phyloP scores from a whole-genome alignment of 495 filamentous ascomycete species.

The Cudoniella acicularis region DNA sequence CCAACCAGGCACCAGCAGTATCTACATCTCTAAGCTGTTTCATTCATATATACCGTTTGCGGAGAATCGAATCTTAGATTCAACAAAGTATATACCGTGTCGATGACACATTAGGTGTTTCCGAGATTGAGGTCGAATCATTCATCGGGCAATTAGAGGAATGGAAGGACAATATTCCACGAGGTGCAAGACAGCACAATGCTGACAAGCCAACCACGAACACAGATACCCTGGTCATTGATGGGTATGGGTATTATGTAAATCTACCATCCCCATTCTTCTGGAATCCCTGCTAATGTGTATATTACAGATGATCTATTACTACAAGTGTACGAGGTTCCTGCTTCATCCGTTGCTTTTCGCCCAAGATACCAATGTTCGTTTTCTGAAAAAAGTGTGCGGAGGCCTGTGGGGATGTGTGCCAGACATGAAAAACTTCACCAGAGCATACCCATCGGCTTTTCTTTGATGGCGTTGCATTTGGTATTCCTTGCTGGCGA shows the following conservation, averaged over 20 bases:
- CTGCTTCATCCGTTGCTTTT: slow-evolving; percentile 7
- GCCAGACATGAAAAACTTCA: slow-evolving; percentile 23
- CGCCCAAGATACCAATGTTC: background rate
- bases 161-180: slow-evolving; percentile 1
- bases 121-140: background rate
- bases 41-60: slow-evolving; percentile 1
- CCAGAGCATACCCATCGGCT: slow-evolving; percentile 16
- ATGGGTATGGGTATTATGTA: slow-evolving; percentile 11
- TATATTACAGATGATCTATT: slow-evolving; percentile 4
- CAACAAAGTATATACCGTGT: slow-evolving; percentile 9
- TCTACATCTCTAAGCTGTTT: slow-evolving; percentile 3
- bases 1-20: background rate
- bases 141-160: slow-evolving; percentile 3
- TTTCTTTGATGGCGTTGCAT: slow-evolving; percentile 23
- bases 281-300: background rate
- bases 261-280: background rate
- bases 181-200: slow-evolving; percentile 1
- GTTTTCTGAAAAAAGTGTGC: slow-evolving; percentile 15
- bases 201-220: background rate
- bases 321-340: slow-evolving; percentile 1
- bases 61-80: slow-evolving; percentile 8
- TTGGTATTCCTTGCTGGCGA: slow-evolving; percentile 20
- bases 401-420: slow-evolving; percentile 23
- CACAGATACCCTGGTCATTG: background rate
- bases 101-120: background rate